Base-by-base conservation (phyloP, 495 filamentous ascomycete genomes). In the Tuber calosporum region DNA sequence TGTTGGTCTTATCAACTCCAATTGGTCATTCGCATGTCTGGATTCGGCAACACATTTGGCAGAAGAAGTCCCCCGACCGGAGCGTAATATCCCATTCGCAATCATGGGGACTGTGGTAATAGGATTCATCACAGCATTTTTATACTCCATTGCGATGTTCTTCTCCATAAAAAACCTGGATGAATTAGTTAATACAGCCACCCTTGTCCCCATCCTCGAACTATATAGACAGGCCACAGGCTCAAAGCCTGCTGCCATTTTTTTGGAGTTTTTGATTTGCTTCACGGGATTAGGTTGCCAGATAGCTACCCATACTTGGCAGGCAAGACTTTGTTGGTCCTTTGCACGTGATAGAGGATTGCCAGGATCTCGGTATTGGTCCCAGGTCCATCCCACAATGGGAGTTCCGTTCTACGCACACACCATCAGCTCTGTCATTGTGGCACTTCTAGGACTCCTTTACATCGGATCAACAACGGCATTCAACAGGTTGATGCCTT, bases 41-140 rank as follows among this genome's bases (percentile, higher is more conserved):
- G 89, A 90, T 79, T 85, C 84, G 37, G 88, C 86, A 0, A 87
- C 87, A 0, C 89, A 90, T 79, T 82, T 90, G n/a, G 87, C 89
- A 4, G 89, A 90, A 79, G 89, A 90, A 80, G 84, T 89, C 13
- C 85, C 85, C 13, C 78, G 79, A 4, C 86, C 86, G 1, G 84
- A 85, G 71, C 78, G 81, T 43, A 84, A 84, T 72, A 83, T 86
- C 30, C 85, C 85, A 8, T 85, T 84, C 34, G 87, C 88, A 40
- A 89, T 90, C 69, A 85, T 89, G 83, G 84, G 85, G 9, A 89
- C 87, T 13, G 85, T 89, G 26, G 86, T 79, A 26, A 88, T 90
- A 69, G 88, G 88, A 22, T 88, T 89, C 79, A 76, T 84, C 6
- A 90, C 88, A 1, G 82, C 85, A 34, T 89, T 85, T 83, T 83